phyloP scores from a whole-genome alignment of 2,329 filamentous ascomycete genomes.

The Colletotrichum sp. region DNA sequence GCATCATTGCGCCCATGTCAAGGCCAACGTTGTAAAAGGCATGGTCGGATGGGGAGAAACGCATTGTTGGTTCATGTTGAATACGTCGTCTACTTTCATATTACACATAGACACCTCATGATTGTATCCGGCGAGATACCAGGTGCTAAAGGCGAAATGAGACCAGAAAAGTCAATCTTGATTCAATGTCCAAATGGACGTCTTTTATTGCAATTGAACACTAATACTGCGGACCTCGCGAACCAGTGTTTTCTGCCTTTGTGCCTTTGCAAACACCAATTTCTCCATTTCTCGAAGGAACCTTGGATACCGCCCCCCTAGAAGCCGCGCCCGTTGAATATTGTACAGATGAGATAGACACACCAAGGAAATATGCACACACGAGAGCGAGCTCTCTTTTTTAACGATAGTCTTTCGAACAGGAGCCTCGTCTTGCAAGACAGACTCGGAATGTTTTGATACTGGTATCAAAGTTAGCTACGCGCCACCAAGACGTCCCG shows the following conservation, averaged over 20 bases:
- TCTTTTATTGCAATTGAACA: neutral
- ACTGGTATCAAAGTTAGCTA: neutral
- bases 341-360: slow-evolving; percentile 13
- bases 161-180: neutral
- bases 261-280: neutral
- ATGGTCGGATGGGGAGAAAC: neutral
- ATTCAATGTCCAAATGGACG: neutral
- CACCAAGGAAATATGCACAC: slow-evolving; percentile 17
- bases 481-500: neutral
- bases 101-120: neutral
- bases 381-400: neutral
- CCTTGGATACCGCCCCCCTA: neutral
- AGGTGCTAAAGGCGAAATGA: neutral
- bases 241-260: neutral
- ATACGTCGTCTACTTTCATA: neutral
- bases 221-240: neutral
- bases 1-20: slow-evolving; percentile 85
- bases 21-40: slow-evolving; percentile 62
- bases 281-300: slow-evolving; percentile 1
- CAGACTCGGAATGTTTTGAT: neutral
- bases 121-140: neutral
- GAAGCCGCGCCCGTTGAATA: neutral
- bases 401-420: neutral
- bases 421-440: neutral
- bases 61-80: neutral